Percentiles rank a stretch among this genome's conserved stretches.
Conservation (phyloP, 768 basidiomycete species). For the Mycena albidolilacea region DNA sequence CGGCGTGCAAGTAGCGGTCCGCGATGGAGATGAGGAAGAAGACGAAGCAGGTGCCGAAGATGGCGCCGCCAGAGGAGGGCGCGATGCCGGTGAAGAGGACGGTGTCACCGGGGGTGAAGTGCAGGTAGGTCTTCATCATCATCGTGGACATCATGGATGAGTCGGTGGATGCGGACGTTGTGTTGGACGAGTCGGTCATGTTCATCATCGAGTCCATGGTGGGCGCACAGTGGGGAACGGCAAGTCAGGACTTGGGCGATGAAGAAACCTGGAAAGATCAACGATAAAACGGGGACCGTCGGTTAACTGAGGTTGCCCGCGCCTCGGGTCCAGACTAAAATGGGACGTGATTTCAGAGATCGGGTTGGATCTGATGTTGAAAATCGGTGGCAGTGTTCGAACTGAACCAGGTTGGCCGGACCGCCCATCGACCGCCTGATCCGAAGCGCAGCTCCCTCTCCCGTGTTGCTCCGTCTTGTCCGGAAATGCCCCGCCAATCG, state of each 20-base stretch:
- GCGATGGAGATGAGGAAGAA: conserved; percentile 77
- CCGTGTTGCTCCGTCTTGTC: not conserved
- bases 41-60: conserved; percentile 82
- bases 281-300: too few relatives aligned
- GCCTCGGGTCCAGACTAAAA: too few relatives aligned
- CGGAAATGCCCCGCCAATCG: conserved; percentile 1
- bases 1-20: conserved; percentile 71
- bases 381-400: not conserved
- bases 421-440: not conserved
- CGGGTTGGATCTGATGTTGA: not conserved
- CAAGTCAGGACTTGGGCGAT: not conserved
- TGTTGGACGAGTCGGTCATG: conserved; percentile 24
- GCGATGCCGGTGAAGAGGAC: conserved; percentile 79
- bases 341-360: not conserved
- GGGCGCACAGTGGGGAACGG: not conserved
- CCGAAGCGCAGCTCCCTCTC: not conserved
- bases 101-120: conserved; percentile 75
- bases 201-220: conserved; percentile 37
- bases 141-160: conserved; percentile 45
- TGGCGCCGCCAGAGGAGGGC: conserved; percentile 77
- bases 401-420: conserved; percentile 9
- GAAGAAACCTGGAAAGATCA: not conserved
- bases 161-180: not conserved
- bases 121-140: conserved; percentile 79
- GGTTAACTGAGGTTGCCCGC: not conserved